Evolutionary conservation across 2,329 filamentous ascomycete genomes (phyloP).

Genomic region (Colletotrichum graminicola): DNA sequence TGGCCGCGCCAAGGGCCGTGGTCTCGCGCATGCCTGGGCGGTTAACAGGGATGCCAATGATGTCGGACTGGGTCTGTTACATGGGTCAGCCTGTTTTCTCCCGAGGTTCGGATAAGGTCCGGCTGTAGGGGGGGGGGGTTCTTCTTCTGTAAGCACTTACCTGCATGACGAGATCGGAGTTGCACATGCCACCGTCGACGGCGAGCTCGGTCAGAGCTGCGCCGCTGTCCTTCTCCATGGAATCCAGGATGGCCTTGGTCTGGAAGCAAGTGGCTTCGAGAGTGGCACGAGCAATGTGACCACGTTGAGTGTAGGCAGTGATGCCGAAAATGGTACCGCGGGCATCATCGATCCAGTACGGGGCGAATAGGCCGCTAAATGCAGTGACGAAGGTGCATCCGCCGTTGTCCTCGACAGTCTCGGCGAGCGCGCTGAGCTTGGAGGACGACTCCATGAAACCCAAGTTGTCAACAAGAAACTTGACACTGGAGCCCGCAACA

Average conservation of each 20-base stretch:
- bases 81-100: conserved; percentile 35
- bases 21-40: conserved; percentile 87
- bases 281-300: conserved; percentile 83
- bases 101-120: conserved; percentile 33
- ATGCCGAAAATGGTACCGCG: conserved; percentile 85
- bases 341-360: conserved; percentile 88
- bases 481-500: conserved; percentile 81
- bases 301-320: conserved; percentile 80
- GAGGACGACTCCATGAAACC: conserved; percentile 65
- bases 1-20: conserved; percentile 83
- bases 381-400: conserved; percentile 84
- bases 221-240: conserved; percentile 86
- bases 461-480: conserved; percentile 72
- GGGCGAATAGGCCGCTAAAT: conserved; percentile 84
- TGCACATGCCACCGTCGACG: conserved; percentile 88
- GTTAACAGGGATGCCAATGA: conserved; percentile 83
- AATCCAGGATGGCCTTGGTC: conserved; percentile 83
- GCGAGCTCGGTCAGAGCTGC: conserved; percentile 78
- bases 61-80: conserved; percentile 77
- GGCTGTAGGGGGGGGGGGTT: neutral
- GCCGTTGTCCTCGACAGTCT: conserved; percentile 74
- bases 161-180: conserved; percentile 85
- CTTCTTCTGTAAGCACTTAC: conserved; percentile 34
- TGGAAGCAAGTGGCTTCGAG: conserved; percentile 87
- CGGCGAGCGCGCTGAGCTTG: conserved; percentile 60